Percentiles rank a stretch among this genome's conserved stretches.
Evolutionary conservation across 306 rosid genomes (phyloP).

Genomic region (Gastrolobium bilobum): DNA sequence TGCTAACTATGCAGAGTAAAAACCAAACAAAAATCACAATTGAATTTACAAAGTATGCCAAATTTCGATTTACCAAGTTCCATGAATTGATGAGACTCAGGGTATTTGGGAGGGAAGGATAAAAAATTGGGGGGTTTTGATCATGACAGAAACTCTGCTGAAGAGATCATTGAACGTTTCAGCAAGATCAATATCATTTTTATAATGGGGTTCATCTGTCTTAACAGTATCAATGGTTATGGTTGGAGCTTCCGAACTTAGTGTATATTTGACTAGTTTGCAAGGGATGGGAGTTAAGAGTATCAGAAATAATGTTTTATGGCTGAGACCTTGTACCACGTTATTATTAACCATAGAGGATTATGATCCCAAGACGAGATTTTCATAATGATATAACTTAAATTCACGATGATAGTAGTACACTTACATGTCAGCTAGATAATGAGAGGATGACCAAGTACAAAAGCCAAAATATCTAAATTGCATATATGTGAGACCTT

Average conservation of each 20-base stretch:
- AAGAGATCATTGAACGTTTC: slow-evolving; percentile 76
- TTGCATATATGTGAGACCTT: not conserved
- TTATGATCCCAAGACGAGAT: too few species aligned
- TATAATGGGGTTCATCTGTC: slow-evolving; percentile 49
- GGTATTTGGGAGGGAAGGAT: slow-evolving; percentile 15
- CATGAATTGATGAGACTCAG: not conserved
- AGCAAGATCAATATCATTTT: slow-evolving; percentile 63
- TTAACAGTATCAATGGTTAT: slow-evolving; percentile 49
- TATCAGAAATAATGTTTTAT: too few species aligned
- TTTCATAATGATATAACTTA: too few species aligned
- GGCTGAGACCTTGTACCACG: too few species aligned
- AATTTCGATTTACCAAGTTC: not conserved
- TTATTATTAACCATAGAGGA: too few species aligned
- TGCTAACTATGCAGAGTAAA: too few species aligned
- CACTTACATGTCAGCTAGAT: too few species aligned
- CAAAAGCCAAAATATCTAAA: slow-evolving; percentile 1
- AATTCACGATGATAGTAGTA: too few species aligned
- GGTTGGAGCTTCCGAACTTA: not conserved
- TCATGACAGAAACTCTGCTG: slow-evolving; percentile 75
- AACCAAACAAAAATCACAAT: not conserved
- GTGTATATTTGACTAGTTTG: not conserved
- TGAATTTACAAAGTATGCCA: not conserved
- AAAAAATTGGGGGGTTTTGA: slow-evolving; percentile 51
- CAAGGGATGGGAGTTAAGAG: not conserved
- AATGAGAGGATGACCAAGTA: not conserved